These are phyloP conservation scores for Colletotrichum gloeosporioides DNA, from an alignment of 2,329 filamentous ascomycete species.

Conservation along the genomic window DNA sequence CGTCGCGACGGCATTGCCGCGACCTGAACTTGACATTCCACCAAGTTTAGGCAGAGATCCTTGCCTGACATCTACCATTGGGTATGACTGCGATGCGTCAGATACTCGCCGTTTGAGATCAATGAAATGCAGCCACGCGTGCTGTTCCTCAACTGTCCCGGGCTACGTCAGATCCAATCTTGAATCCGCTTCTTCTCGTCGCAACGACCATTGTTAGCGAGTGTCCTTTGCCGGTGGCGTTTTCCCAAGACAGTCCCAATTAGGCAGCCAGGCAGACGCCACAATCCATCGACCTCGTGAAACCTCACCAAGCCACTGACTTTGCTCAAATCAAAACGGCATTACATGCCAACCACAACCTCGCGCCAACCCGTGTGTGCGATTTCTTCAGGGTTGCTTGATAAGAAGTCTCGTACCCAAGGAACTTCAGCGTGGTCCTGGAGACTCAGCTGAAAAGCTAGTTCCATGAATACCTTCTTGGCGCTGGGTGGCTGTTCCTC, in stretches of 20 bases:
- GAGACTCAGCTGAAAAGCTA: not conserved
- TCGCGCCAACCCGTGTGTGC: not conserved
- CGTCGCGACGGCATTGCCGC: not conserved
- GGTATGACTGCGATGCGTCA: not conserved
- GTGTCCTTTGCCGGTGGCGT: not conserved
- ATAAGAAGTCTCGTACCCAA: not conserved
- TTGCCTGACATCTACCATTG: not conserved
- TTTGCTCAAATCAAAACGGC: not conserved
- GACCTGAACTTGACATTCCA: not conserved
- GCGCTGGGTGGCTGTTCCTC: not conserved
- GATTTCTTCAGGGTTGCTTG: not conserved
- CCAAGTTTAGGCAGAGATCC: not conserved
- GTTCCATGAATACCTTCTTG: not conserved
- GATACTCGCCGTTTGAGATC: not conserved
- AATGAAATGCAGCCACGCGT: not conserved
- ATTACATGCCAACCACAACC: not conserved
- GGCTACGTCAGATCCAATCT: not conserved
- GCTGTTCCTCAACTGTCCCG: not conserved
- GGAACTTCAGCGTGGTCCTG: not conserved
- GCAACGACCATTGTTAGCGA: not conserved
- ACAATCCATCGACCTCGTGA: not conserved
- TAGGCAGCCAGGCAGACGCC: not conserved
- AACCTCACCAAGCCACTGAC: not conserved
- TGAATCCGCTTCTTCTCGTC: not conserved
- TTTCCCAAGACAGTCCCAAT: not conserved